Conservation (phyloP, 345 rosid species). For the Lagerstroemia speciosa region DNA sequence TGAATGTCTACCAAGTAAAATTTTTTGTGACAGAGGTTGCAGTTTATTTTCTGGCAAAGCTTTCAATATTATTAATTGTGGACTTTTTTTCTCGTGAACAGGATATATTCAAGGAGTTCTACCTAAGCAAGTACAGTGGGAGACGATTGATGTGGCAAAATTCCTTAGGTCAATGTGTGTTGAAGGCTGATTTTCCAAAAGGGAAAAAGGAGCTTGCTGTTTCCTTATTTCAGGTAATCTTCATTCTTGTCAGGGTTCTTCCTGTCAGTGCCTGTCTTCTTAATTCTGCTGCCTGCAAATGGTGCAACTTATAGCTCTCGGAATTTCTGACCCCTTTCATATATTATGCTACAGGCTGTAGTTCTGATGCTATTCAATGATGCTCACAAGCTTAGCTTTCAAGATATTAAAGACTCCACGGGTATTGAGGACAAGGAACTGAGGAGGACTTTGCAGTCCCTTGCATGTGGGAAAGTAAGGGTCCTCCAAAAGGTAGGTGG, state of each 20-base stretch:
- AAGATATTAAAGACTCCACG: conserved; percentile 87
- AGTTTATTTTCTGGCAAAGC: conserved; percentile 3
- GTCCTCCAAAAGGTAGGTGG: conserved; percentile 77
- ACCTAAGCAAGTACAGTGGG: conserved; percentile 92
- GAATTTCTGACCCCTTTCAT: not conserved
- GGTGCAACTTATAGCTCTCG: conserved; percentile 3
- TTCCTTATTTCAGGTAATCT: conserved; percentile 83
- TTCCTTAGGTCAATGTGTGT: conserved; percentile 91
- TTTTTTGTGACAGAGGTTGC: conserved; percentile 11
- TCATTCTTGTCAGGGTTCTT: not conserved
- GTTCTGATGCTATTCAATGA: conserved; percentile 95
- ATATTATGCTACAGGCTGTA: conserved; percentile 49
- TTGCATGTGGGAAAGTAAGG: conserved; percentile 96
- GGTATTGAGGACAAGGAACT: conserved; percentile 93
- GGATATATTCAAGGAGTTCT: conserved; percentile 98
- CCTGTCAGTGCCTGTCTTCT: not conserved
- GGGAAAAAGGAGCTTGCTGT: conserved; percentile 98
- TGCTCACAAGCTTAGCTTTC: conserved; percentile 81
- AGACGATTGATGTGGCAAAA: conserved; percentile 98
- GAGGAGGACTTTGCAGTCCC: conserved; percentile 89
- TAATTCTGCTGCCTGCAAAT: not conserved
- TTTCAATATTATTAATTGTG: not conserved
- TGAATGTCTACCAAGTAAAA: conserved; percentile 90
- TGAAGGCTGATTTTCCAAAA: conserved; percentile 81
- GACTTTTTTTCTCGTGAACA: conserved; percentile 19